Conservation (phyloP, 345 rosid genomes). For the Melastoma malabathricum region DNA sequence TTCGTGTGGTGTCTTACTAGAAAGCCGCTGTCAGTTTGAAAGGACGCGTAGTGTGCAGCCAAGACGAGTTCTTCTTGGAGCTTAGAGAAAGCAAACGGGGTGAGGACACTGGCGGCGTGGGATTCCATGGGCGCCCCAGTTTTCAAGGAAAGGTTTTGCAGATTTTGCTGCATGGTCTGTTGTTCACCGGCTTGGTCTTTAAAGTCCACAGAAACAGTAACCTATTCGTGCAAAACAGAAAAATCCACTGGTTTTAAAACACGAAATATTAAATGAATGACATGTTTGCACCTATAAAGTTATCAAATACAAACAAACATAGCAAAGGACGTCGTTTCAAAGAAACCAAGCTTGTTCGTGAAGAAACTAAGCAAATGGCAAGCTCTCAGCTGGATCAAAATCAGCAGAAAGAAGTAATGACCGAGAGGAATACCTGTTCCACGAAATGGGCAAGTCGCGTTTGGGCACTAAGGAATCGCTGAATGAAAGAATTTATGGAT, state of each 20-base stretch:
- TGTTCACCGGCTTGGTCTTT: conserved; percentile 96
- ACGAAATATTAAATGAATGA: too few species aligned
- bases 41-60: conserved; percentile 92
- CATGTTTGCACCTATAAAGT: too few species aligned
- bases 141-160: conserved; percentile 73
- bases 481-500: conserved; percentile 80
- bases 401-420: conserved; percentile 1
- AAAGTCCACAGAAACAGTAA: conserved; percentile 73
- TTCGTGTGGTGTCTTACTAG: conserved; percentile 91
- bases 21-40: conserved; percentile 71
- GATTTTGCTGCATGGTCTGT: conserved; percentile 92
- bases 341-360: not conserved
- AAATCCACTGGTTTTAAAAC: too few species aligned
- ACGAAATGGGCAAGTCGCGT: conserved; percentile 81
- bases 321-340: too few species aligned
- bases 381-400: not conserved
- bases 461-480: conserved; percentile 82
- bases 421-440: conserved; percentile 53
- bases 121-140: conserved; percentile 97
- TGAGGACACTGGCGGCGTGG: conserved; percentile 72
- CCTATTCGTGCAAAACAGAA: conserved; percentile 25
- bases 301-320: too few species aligned
- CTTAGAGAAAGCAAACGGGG: conserved; percentile 90
- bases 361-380: not conserved
- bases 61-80: conserved; percentile 94